phyloP scores from a whole-genome alignment of 768 basidiomycete genomes.

The Boletellus ananas region DNA sequence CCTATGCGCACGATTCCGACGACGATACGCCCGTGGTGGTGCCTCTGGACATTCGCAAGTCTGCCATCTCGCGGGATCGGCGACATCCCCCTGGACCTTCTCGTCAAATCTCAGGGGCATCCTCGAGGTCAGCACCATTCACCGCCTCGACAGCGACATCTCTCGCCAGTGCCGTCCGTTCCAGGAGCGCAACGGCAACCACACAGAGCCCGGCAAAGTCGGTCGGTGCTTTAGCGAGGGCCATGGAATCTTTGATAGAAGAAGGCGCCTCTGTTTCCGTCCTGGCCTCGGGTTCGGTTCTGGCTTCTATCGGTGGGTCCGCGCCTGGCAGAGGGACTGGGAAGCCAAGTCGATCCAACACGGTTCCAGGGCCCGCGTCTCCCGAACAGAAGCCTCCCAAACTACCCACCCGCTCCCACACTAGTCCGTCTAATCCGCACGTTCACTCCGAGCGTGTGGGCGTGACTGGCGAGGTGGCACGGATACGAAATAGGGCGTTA shows the following conservation, averaged over 20 bases:
- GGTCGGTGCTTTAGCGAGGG: constrained; percentile 42
- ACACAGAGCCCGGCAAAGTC: constrained; percentile 30
- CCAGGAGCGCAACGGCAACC: constrained; percentile 25
- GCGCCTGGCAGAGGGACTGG: constrained; percentile 19
- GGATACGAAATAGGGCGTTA: constrained; percentile 32
- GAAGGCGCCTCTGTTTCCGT: constrained; percentile 36
- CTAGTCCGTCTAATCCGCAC: constrained; percentile 41
- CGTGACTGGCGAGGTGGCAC: constrained; percentile 24
- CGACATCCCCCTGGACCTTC: constrained; percentile 21
- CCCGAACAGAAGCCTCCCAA: constrained; percentile 48
- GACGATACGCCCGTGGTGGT: constrained; percentile 32
- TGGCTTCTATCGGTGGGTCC: constrained; percentile 27
- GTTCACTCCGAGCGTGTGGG: constrained; percentile 29
- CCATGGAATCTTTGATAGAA: constrained; percentile 51
- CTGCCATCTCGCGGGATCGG: constrained; percentile 10
- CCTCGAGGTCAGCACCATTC: constrained; percentile 19
- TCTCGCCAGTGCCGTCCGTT: constrained; percentile 7
- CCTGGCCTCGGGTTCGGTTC: constrained; percentile 33
- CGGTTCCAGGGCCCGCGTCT: constrained; percentile 43
- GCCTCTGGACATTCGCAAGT: constrained; percentile 26
- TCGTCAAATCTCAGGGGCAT: constrained; percentile 27
- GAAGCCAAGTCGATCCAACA: constrained; percentile 47
- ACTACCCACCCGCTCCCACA: constrained; percentile 53
- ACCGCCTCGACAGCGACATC: constrained; percentile 12
- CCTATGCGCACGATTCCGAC: constrained; percentile 35